Conservation (phyloP, 140 eudicot species). For the Bidens hawaiensis region DNA sequence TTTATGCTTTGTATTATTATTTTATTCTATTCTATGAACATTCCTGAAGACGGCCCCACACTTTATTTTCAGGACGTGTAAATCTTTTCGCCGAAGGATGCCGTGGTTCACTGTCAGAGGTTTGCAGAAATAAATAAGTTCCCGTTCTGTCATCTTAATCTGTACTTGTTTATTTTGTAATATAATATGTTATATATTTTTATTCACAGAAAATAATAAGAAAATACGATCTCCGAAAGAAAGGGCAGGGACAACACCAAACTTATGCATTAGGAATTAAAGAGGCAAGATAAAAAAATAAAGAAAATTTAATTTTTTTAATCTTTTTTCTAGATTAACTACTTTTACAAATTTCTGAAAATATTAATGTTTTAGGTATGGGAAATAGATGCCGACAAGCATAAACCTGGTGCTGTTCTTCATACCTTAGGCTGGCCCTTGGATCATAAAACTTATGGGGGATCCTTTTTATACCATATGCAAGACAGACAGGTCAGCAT, state of each 20-base stretch:
- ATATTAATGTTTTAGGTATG: constrained; percentile 52
- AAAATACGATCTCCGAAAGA: constrained; percentile 70
- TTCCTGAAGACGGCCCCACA: background rate
- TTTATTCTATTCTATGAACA: background rate
- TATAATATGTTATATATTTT: constrained; percentile 4
- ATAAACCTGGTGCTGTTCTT: constrained; percentile 79
- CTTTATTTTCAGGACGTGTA: constrained; percentile 50
- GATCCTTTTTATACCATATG: constrained; percentile 96
- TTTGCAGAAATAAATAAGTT: constrained; percentile 20
- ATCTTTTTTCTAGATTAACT: background rate
- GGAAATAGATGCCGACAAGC: constrained; percentile 80
- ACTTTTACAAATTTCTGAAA: background rate
- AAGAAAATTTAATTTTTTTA: background rate
- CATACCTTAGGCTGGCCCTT: constrained; percentile 98
- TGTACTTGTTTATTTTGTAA: background rate
- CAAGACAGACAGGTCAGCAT: constrained; percentile 71
- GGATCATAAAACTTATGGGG: constrained; percentile 90
- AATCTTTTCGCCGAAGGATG: constrained; percentile 95
- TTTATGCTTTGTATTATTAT: background rate
- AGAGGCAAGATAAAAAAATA: constrained; percentile 78
- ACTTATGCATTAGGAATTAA: constrained; percentile 94
- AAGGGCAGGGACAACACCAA: constrained; percentile 89
- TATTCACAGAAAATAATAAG: constrained; percentile 59
- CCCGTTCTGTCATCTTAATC: background rate
- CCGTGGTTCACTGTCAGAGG: constrained; percentile 99